phyloP scores from a whole-genome alignment of 441 rosid species.

The Pelargonium cotyledonis region DNA sequence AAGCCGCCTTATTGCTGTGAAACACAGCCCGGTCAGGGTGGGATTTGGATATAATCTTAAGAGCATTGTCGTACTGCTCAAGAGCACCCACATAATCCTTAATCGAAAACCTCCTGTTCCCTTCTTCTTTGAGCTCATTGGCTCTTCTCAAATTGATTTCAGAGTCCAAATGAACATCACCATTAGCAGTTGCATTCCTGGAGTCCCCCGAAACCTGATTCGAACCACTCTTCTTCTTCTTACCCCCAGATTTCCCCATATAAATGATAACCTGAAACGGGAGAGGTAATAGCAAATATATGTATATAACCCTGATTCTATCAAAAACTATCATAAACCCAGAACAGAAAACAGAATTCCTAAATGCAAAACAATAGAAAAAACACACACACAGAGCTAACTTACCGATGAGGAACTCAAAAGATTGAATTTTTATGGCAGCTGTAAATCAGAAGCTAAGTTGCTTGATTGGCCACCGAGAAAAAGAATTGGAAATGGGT shows the following conservation, averaged over 20 bases:
- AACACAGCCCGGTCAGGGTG: conserved; percentile 83
- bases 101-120: conserved; percentile 67
- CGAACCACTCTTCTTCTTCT: conserved; percentile 63
- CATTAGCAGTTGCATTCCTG: conserved; percentile 41
- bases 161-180: conserved; percentile 59
- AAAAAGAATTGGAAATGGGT: not conserved
- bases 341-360: not conserved
- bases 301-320: not conserved
- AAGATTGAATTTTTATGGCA: not conserved
- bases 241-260: conserved; percentile 86
- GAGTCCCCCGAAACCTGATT: conserved; percentile 37
- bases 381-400: not conserved
- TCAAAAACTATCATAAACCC: not conserved
- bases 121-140: conserved; percentile 93
- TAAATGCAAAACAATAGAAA: not conserved
- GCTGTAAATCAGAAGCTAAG: not conserved
- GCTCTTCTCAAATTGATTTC: conserved; percentile 67
- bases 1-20: conserved; percentile 89
- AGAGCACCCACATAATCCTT: conserved; percentile 77
- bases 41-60: conserved; percentile 56
- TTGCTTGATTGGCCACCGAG: not conserved
- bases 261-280: not conserved
- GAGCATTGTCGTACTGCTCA: conserved; percentile 64
- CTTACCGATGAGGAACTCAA: not conserved
- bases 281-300: not conserved